Evolutionary conservation across 139 green algal genomes (phyloP), one percentile per base, ranked within the genome.

Genomic region (Chlamydomonas applanata): DNA sequence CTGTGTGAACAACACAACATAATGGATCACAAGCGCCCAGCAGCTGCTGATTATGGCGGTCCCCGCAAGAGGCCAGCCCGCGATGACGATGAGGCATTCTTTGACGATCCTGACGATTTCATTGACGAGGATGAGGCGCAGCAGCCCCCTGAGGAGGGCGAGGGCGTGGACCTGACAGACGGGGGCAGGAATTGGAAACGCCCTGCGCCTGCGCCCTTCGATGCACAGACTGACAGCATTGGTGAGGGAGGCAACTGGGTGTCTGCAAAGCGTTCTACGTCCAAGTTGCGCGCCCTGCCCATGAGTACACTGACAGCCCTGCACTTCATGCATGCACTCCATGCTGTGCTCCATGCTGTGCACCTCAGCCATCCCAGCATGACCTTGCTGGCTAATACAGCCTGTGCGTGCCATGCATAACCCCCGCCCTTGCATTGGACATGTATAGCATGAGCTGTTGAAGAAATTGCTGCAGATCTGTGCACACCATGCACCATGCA

Each of bases 121-220:
- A 72, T 83, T 44, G 76, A 82, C 22, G 81, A 76, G n/a, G 82
- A 82, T 25, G 33, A 79, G 36, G 44, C 63, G n/a, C 33, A 34
- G 7, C 30, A n/a, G 16, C 72, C 59, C 2, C 65, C 68, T 2
- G 82, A 86, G 34, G 84, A 87, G 14, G 60, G 74, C 2, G 75
- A 81, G 24, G 78, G 87, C 2, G 53, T 93, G 30, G 73, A 93
- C 14, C 71, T 95, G 29, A 89, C 90, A 0, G 91, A 94, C 64
- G 91, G 90, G 7, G 91, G 91, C 25, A 81, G 88, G 24, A 95
- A 96, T 80, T 96, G 91, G 91, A 53, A 67, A 22, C 80, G 91
- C 17, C 91, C 91, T 22, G 25, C 79, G 5, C 61, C 82, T 13
- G 71, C 74, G 4, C n/a, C 72, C 0, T 71, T 94, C 7, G 59